A percentile compares a stretch with the other conserved stretches of the same genome.
phyloP scores from a whole-genome alignment of 2,329 filamentous ascomycete species.

The Colletotrichum liriopes region DNA sequence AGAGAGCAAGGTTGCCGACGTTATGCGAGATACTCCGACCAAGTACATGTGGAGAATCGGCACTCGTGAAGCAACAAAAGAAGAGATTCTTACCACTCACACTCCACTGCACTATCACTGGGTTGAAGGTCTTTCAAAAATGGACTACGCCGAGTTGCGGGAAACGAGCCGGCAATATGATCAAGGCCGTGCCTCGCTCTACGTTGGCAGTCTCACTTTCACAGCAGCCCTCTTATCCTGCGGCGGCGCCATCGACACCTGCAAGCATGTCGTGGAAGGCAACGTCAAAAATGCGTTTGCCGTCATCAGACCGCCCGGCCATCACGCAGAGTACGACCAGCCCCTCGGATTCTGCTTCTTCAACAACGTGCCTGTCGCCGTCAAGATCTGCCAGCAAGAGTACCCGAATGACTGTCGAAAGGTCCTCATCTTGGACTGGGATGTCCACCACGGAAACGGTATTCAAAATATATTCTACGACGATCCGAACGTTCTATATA shows the following conservation, averaged over 20 bases:
- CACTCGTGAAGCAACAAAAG: slow-evolving; percentile 81
- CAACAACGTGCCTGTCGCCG: slow-evolving; percentile 96
- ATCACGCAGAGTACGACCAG: slow-evolving; percentile 90
- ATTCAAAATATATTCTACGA: slow-evolving; percentile 97
- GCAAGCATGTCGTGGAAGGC: slow-evolving; percentile 87
- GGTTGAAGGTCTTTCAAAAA: slow-evolving; percentile 73
- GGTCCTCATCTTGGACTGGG: slow-evolving; percentile 94
- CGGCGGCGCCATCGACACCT: slow-evolving; percentile 95
- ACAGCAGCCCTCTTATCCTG: slow-evolving; percentile 87
- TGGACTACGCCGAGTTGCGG: slow-evolving; percentile 77
- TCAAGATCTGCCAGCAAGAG: slow-evolving; percentile 87
- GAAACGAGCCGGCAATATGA: slow-evolving; percentile 74
- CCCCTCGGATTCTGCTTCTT: slow-evolving; percentile 98
- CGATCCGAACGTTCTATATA: slow-evolving; percentile 94
- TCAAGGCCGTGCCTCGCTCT: slow-evolving; percentile 81
- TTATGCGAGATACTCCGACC: slow-evolving; percentile 69
- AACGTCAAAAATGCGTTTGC: slow-evolving; percentile 95
- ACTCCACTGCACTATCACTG: slow-evolving; percentile 83
- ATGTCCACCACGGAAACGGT: slow-evolving; percentile 87
- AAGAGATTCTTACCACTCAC: slow-evolving; percentile 88
- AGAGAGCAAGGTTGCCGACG: slow-evolving; percentile 67
- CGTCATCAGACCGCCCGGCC: slow-evolving; percentile 93
- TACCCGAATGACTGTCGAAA: slow-evolving; percentile 88
- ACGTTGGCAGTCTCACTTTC: slow-evolving; percentile 87
- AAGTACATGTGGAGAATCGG: slow-evolving; percentile 83